These are phyloP conservation scores for Allium cepa DNA, from an alignment of 106 monocot genomes.

Conservation along the genomic window DNA sequence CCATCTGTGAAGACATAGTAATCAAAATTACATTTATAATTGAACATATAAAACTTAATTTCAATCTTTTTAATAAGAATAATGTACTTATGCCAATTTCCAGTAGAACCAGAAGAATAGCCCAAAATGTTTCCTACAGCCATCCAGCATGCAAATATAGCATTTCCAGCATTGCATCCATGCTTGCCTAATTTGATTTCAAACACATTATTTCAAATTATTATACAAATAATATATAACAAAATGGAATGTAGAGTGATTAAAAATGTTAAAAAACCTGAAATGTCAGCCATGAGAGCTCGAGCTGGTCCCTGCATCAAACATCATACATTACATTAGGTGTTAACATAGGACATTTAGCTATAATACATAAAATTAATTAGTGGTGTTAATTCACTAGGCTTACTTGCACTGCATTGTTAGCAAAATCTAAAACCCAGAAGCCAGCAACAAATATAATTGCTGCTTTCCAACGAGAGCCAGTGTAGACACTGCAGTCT, in stretches of 20 bases:
- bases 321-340: not conserved
- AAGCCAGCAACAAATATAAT: slow-evolving; percentile 57
- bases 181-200: slow-evolving; percentile 29
- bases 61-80: not conserved
- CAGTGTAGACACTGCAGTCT: slow-evolving; percentile 63
- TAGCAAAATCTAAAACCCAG: slow-evolving; percentile 68
- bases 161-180: slow-evolving; percentile 65
- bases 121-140: slow-evolving; percentile 95
- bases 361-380: too few relatives aligned
- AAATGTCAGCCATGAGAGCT: slow-evolving; percentile 93
- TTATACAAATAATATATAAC: not conserved
- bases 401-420: slow-evolving; percentile 50
- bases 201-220: not conserved
- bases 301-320: slow-evolving; percentile 75
- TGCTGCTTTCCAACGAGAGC: slow-evolving; percentile 51
- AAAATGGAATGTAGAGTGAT: slow-evolving; percentile 1
- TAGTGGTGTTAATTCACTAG: too few relatives aligned
- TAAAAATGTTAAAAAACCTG: slow-evolving; percentile 33
- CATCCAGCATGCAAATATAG: slow-evolving; percentile 98
- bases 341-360: too few relatives aligned
- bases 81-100: slow-evolving; percentile 74
- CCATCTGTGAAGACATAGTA: slow-evolving; percentile 50
- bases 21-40: not conserved
- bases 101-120: slow-evolving; percentile 85
- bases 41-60: not conserved